Evolutionary conservation across 2,329 filamentous ascomycete species (phyloP), one percentile per base, ranked within the genome.

Genomic region (Acarospora socialis): DNA sequence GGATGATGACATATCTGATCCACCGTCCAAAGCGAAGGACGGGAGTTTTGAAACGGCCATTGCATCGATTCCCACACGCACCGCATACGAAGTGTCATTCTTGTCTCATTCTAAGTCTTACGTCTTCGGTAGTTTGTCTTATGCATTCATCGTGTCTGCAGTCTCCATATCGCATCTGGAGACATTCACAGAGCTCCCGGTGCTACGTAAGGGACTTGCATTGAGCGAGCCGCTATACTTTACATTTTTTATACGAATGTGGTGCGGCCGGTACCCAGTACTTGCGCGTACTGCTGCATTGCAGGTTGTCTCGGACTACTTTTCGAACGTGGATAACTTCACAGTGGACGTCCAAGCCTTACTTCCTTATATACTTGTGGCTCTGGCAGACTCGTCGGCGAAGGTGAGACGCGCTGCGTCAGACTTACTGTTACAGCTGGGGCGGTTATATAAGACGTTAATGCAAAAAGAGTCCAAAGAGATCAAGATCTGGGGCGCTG

Each of bases 351-450:
- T 86, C 29, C 87, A 95, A 50, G 70, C 73, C 7, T 52, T 94
- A 12, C 50, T 93, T n/a, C 87, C 87, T 2, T 94, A 92, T 55
- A 62, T 77, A 19, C 59, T 94, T 27, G 63, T 69, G 21, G 80
- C 79, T 14, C 66, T 95, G 12, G 65, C 72, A 15, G 87, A 95
- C 51, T 59, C 73, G 4, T 81, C 81, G 1, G 74, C 77, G 40
- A 73, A 73, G 39, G 77, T 93, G 24, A 77, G 86, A 26, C 73
- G 75, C 39, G 74, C 81, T 30, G 80, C 84, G 13, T 74, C 77
- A 14, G 69, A 77, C 31, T 63, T 86, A 19, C 51, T 82, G 19
- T 56, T 69, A 16, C 60, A 68, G 3, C 46, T 86, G 8, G 61
- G 65, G 8, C 52, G 53, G 6, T 49, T 65, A 3, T 72, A 72